Base-by-base conservation (phyloP, 306 rosid genomes). In the Cyamopsis tetragonoloba region DNA sequence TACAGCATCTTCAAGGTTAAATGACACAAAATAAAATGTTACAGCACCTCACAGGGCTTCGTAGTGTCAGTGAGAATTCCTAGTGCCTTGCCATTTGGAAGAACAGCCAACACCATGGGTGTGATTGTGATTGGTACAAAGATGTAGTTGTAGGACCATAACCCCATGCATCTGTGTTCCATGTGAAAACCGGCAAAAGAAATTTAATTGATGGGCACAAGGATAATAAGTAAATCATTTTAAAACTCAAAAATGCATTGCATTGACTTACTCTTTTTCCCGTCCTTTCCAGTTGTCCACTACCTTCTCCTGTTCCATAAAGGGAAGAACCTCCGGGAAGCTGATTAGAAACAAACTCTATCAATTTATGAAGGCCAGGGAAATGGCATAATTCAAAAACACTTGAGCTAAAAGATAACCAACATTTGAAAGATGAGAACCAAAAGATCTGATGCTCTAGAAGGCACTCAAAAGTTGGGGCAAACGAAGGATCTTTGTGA, bases 81-180 rank as follows among this genome's bases (percentile, higher is more conserved):
- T n/a, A 92, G 57, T 30, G 96, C 79, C 76, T 89, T 89, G 10
- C 98, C 98, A 73, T 77, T 83, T 62, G 95, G 98, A 79, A 92
- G 92, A 74, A 89, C 81, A 66, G 96, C 95, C 19, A 92, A 79
- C 58, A 92, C 91, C 98, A 92, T n/a, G 98, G 98, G 81, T 92
- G 98, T 34, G 98, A n/a, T n/a, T n/a, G n/a, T n/a, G n/a, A 85
- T 76, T 92, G 98, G 70, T 92, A 92, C 83, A 92, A 81, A 23
- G 96, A 85, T 17, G 95, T 82, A 34, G 96, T 87, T 82, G 57
- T 92, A 65, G 95, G 24, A 77, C 98, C 95, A 84, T 75, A 92
- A 10, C 96, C 98, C 81, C 79, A 89, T 38, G 98, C 89, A 82
- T 82, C 88, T 0, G 95, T 83, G 61, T 92, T 92, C 98, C 98